phyloP scores from a whole-genome alignment of 2,329 filamentous ascomycete species.

The Clarireedia hainanense region DNA sequence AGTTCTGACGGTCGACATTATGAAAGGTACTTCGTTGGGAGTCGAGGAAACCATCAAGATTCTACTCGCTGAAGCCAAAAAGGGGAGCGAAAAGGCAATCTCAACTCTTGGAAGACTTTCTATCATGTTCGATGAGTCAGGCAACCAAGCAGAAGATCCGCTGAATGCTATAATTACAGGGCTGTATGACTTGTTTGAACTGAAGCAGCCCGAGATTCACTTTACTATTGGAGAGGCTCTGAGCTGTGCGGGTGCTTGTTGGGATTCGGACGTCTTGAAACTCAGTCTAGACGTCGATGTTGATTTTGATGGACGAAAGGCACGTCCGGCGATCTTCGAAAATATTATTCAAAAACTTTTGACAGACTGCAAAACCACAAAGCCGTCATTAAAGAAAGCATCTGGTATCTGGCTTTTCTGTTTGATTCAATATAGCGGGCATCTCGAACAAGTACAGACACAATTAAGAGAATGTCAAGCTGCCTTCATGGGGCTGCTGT shows the following conservation, averaged over 20 bases:
- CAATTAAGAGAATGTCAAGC: conserved; percentile 72
- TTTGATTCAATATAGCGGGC: conserved; percentile 81
- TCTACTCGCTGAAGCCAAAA: conserved; percentile 62
- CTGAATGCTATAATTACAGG: conserved; percentile 54
- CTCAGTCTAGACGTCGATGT: conserved; percentile 69
- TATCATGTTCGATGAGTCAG: conserved; percentile 46
- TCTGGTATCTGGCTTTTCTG: conserved; percentile 94
- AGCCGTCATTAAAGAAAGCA: conserved; percentile 83
- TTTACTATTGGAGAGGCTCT: conserved; percentile 88
- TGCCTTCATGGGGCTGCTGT: conserved; percentile 80
- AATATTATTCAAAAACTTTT: conserved; percentile 61
- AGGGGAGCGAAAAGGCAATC: conserved; percentile 76
- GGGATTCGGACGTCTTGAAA: conserved; percentile 73
- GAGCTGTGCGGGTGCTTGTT: conserved; percentile 67
- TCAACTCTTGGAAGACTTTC: conserved; percentile 71
- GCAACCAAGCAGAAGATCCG: conserved; percentile 29
- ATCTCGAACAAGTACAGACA: conserved; percentile 64
- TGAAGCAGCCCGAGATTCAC: conserved; percentile 79
- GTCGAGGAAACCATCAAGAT: conserved; percentile 43
- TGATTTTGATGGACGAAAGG: conserved; percentile 33
- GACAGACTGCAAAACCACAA: conserved; percentile 70
- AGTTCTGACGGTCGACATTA: conserved; percentile 32
- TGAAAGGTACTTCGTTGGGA: conserved; percentile 19
- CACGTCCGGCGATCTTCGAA: conserved; percentile 32
- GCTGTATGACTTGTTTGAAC: conserved; percentile 71